These are phyloP conservation scores for Candida freyschussii DNA, from an alignment of 1,139 yeast genomes.

Conservation along the genomic window DNA sequence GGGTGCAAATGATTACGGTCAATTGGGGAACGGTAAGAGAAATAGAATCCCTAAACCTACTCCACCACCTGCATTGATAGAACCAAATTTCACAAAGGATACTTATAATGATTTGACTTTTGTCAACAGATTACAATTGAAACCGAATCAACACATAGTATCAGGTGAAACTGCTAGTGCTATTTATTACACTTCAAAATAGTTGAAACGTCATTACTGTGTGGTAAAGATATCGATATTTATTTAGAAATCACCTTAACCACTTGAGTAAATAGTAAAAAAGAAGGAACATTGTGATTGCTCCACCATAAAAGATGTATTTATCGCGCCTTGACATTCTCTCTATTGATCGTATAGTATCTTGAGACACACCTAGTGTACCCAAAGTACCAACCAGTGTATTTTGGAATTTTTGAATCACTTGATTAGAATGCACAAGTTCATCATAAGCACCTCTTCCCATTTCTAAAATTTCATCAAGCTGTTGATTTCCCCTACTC, in stretches of 20 bases:
- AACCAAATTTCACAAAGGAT: constrained; percentile 37
- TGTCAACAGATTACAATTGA: constrained; percentile 42
- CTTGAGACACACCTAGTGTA: constrained; percentile 82
- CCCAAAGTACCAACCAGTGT: constrained; percentile 64
- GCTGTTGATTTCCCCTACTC: constrained; percentile 68
- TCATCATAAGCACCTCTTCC: constrained; percentile 86
- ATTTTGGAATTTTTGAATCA: constrained; percentile 57
- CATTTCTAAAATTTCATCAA: constrained; percentile 87
- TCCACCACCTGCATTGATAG: constrained; percentile 50
- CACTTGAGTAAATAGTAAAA: constrained; percentile 69
- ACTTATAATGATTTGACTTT: constrained; percentile 33
- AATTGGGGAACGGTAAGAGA: constrained; percentile 77
- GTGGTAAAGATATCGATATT: too few species aligned
- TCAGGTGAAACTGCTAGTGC: constrained; percentile 66
- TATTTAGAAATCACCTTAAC: constrained; percentile 39
- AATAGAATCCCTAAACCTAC: constrained; percentile 56
- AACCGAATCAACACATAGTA: constrained; percentile 49
- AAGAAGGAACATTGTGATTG: constrained; percentile 53
- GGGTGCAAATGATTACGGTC: constrained; percentile 84
- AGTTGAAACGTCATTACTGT: too few species aligned
- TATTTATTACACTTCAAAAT: constrained; percentile 42
- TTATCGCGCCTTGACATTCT: constrained; percentile 86
- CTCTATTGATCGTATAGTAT: constrained; percentile 78
- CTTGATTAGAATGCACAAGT: constrained; percentile 77
- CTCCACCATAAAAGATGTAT: constrained; percentile 78